Percentiles rank a stretch among this genome's conserved stretches.
Conservation (phyloP, 228 moss, liverwort and hornwort species). For the Sphagnum magellanicum region DNA sequence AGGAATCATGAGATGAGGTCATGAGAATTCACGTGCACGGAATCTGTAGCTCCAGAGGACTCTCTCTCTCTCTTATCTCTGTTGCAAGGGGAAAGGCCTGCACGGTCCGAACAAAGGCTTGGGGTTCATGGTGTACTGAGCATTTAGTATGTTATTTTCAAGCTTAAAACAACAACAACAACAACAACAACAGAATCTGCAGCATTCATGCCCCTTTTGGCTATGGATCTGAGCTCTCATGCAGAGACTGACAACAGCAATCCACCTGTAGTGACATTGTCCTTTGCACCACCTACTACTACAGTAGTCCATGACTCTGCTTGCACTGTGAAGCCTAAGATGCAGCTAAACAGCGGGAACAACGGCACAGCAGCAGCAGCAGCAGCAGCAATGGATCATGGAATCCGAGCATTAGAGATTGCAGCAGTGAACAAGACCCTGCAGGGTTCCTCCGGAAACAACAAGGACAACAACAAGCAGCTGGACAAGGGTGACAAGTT, state of each 20-base stretch:
- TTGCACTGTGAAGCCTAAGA: slow-evolving; percentile 53
- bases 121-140: neutral
- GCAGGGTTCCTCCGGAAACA: too few relatives aligned
- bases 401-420: slow-evolving; percentile 60
- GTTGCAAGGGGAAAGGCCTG: neutral
- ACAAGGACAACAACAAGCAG: too few relatives aligned
- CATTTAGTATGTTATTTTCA: slow-evolving; percentile 47
- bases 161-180: slow-evolving; percentile 8
- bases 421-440: slow-evolving; percentile 45
- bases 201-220: slow-evolving; percentile 18
- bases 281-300: slow-evolving; percentile 23
- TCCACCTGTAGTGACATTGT: too few relatives aligned
- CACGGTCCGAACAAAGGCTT: neutral
- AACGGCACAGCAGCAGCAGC: slow-evolving; percentile 10
- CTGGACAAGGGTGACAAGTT: too few relatives aligned
- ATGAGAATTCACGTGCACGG: too few relatives aligned
- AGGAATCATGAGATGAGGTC: too few relatives aligned
- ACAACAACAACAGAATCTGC: neutral
- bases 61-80: too few relatives aligned
- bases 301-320: slow-evolving; percentile 87
- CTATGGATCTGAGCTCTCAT: slow-evolving; percentile 97
- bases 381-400: slow-evolving; percentile 49
- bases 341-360: slow-evolving; percentile 66
- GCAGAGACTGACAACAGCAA: slow-evolving; percentile 28
- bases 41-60: too few relatives aligned